Evolutionary conservation across 352 stramenopile species (phyloP).

Genomic region (Globisporangium camurandrum): DNA sequence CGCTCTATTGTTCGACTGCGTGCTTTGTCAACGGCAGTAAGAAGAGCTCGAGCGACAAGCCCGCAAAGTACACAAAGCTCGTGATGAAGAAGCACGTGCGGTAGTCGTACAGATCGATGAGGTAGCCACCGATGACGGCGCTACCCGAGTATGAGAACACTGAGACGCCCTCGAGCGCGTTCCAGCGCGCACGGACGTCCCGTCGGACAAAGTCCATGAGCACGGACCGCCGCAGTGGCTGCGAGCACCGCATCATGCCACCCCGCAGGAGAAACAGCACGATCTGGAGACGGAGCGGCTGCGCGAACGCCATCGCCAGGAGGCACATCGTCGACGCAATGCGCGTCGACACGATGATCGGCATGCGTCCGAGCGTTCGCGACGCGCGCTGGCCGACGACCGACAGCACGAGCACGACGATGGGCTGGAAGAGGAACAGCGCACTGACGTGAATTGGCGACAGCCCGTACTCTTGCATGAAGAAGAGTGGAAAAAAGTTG

Average conservation of each 20-base stretch:
- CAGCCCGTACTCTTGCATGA: conserved; percentile 70
- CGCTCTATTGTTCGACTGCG: conserved; percentile 13
- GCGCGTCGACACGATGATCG: conserved; percentile 60
- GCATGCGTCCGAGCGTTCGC: conserved; percentile 52
- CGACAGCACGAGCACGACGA: conserved; percentile 62
- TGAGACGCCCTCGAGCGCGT: conserved; percentile 63
- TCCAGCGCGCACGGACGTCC: conserved; percentile 71
- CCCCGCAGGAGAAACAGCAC: conserved; percentile 66
- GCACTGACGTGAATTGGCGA: conserved; percentile 67
- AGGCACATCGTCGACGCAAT: conserved; percentile 50
- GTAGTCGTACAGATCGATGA: conserved; percentile 78
- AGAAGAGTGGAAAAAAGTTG: conserved; percentile 81
- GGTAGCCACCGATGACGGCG: conserved; percentile 61
- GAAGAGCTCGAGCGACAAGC: conserved; percentile 46
- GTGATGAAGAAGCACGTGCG: conserved; percentile 77
- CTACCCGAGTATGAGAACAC: conserved; percentile 78
- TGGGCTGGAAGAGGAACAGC: conserved; percentile 58
- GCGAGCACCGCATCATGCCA: conserved; percentile 79
- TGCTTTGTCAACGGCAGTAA: conserved; percentile 32
- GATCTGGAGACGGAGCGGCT: conserved; percentile 52
- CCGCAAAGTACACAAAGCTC: conserved; percentile 52
- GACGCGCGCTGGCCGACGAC: conserved; percentile 43
- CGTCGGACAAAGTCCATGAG: conserved; percentile 75
- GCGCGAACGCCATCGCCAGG: conserved; percentile 52
- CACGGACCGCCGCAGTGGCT: conserved; percentile 65